Evolutionary conservation across 129 eudicot species (phyloP).

Genomic region (Flaveria linearis): DNA sequence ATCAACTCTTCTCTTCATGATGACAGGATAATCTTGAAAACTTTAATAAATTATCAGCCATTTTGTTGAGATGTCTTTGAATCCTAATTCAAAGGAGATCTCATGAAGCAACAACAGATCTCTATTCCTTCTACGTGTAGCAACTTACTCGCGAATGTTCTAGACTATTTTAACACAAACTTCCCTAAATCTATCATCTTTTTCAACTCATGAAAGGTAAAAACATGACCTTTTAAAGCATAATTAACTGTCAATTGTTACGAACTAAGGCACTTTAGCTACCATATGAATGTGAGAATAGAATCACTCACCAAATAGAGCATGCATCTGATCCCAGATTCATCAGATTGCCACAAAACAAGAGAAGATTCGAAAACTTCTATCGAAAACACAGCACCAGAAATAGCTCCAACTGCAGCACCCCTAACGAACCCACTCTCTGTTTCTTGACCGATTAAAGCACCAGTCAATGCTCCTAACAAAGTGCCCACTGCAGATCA

Average conservation of each 20-base stretch:
- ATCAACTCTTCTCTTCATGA: slow-evolving; percentile 15
- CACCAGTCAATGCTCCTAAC: slow-evolving; percentile 96
- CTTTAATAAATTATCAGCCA: too few species aligned
- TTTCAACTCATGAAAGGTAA: slow-evolving; percentile 7
- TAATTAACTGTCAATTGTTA: not conserved
- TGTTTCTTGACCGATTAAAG: slow-evolving; percentile 95
- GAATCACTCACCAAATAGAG: slow-evolving; percentile 70
- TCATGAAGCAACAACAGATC: slow-evolving; percentile 23
- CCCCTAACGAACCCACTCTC: slow-evolving; percentile 98
- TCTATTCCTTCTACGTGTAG: not conserved
- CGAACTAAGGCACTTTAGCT: too few species aligned
- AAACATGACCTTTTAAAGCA: not conserved
- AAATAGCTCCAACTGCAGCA: slow-evolving; percentile 96
- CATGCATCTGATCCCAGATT: slow-evolving; percentile 88
- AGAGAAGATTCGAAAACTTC: slow-evolving; percentile 95
- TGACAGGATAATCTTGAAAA: too few species aligned
- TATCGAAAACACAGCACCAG: slow-evolving; percentile 97
- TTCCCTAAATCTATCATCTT: slow-evolving; percentile 9
- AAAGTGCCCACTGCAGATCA: slow-evolving; percentile 83
- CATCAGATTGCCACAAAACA: slow-evolving; percentile 91
- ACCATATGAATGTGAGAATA: not conserved
- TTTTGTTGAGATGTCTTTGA: slow-evolving; percentile 31
- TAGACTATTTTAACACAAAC: not conserved
- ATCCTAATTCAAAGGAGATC: slow-evolving; percentile 39
- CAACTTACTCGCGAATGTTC: not conserved